phyloP scores from a whole-genome alignment of 2,329 filamentous ascomycete genomes.

The Ophiocordyceps australis region DNA sequence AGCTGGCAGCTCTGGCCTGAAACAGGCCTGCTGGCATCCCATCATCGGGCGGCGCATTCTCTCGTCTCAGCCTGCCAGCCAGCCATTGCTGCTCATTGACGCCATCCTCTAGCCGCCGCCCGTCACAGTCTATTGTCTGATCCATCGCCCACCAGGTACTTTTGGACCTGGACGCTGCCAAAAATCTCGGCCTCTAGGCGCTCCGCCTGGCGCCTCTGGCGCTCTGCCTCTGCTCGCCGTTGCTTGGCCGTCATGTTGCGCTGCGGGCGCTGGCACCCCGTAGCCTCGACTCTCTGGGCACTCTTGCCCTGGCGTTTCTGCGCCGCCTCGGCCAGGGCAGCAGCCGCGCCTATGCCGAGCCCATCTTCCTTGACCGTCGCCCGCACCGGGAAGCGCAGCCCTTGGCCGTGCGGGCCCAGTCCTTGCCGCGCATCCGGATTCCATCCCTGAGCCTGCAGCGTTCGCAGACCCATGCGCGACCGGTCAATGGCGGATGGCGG shows the following conservation, averaged over 20 bases:
- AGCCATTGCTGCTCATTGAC: no score
- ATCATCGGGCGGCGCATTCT: no score
- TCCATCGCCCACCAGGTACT: conserved; percentile 39
- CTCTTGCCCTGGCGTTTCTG: conserved; percentile 18
- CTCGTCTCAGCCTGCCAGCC: no score
- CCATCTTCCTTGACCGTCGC: conserved; percentile 54
- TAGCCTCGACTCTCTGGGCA: conserved; percentile 10
- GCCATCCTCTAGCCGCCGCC: no score
- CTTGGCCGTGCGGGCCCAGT: conserved; percentile 52
- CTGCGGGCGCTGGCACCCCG: conserved; percentile 27
- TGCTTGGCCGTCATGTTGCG: conserved; percentile 38
- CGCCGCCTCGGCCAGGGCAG: conserved; percentile 6
- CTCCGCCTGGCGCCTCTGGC: conserved; percentile 37
- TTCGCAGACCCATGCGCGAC: conserved; percentile 47
- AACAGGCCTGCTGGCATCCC: no score
- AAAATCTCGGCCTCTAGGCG: conserved; percentile 56
- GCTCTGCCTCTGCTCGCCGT: conserved; percentile 20
- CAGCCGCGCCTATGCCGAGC: conserved; percentile 46
- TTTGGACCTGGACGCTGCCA: conserved; percentile 55
- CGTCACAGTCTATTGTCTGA: no score
- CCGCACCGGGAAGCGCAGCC: conserved; percentile 62
- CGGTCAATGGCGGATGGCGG: conserved; percentile 57
- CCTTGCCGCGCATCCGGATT: conserved; percentile 56
- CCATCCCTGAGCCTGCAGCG: conserved; percentile 52
- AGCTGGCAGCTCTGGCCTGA: no score